Conservation (phyloP, 2,329 filamentous ascomycete genomes). For the Trichoderma sp. region DNA sequence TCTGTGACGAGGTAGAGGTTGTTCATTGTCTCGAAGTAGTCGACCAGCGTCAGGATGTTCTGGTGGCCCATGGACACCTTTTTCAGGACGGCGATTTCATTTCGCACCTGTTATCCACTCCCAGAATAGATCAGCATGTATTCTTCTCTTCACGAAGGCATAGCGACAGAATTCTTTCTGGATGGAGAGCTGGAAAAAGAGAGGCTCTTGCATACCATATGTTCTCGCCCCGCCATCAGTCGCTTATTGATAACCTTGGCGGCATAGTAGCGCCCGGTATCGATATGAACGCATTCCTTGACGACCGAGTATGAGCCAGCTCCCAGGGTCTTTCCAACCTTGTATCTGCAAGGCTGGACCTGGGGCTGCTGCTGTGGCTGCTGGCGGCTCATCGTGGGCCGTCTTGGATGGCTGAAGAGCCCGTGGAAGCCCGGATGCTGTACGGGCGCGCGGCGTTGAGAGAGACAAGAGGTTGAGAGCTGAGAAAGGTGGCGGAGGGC, state of each 20-base stretch:
- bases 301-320: constrained; percentile 98
- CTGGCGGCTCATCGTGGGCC: constrained; percentile 36
- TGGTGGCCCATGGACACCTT: constrained; percentile 98
- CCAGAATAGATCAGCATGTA: neutral
- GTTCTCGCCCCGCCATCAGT: constrained; percentile 94
- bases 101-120: constrained; percentile 69
- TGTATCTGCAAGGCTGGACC: constrained; percentile 95
- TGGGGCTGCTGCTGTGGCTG: constrained; percentile 51
- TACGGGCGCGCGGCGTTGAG: neutral
- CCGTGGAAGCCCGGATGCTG: neutral
- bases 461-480: neutral
- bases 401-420: neutral
- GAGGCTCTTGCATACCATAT: constrained; percentile 71
- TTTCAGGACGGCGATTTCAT: constrained; percentile 97
- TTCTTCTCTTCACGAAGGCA: neutral
- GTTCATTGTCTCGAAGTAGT: constrained; percentile 99
- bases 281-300: constrained; percentile 98
- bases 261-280: constrained; percentile 96
- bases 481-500: neutral
- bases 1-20: constrained; percentile 98
- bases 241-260: constrained; percentile 99
- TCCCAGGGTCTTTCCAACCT: constrained; percentile 96
- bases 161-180: neutral
- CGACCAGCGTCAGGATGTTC: constrained; percentile 95
- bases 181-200: neutral